These are phyloP conservation scores for Colletotrichum sp. DNA, from an alignment of 2,329 filamentous ascomycete species.

Conservation along the genomic window DNA sequence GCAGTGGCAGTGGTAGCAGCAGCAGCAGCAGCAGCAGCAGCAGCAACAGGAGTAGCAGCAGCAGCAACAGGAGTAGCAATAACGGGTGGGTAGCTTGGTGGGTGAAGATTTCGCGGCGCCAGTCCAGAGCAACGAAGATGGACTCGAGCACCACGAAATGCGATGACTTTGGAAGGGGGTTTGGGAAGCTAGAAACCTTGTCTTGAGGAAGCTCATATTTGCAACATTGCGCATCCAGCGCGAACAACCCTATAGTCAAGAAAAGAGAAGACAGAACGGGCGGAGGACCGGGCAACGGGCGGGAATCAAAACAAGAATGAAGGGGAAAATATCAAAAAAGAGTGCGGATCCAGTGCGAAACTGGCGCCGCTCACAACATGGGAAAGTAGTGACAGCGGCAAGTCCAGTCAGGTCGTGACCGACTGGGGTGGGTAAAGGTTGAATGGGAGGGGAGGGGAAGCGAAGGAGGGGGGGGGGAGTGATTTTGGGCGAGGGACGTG, in stretches of 20 bases:
- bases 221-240: conserved; percentile 38
- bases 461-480: neutral
- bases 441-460: neutral
- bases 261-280: conserved; percentile 5
- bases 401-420: neutral
- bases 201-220: conserved; percentile 49
- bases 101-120: conserved; percentile 16
- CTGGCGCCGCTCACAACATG: conserved; percentile 18
- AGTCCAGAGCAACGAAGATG: neutral
- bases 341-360: conserved; percentile 16
- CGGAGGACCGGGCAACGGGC: conserved; percentile 12
- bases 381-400: conserved; percentile 17
- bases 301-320: neutral
- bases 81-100: neutral
- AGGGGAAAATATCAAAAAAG: conserved; percentile 10
- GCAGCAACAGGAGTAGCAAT: neutral
- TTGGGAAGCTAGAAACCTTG: conserved; percentile 35
- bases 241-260: neutral
- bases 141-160: neutral
- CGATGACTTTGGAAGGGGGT: neutral
- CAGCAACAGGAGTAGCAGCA: neutral
- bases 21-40: too few relatives aligned
- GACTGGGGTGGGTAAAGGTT: neutral
- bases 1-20: neutral
- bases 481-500: neutral